Conservation (phyloP, 805 yeast genomes). For the Lachancea meyersii region DNA sequence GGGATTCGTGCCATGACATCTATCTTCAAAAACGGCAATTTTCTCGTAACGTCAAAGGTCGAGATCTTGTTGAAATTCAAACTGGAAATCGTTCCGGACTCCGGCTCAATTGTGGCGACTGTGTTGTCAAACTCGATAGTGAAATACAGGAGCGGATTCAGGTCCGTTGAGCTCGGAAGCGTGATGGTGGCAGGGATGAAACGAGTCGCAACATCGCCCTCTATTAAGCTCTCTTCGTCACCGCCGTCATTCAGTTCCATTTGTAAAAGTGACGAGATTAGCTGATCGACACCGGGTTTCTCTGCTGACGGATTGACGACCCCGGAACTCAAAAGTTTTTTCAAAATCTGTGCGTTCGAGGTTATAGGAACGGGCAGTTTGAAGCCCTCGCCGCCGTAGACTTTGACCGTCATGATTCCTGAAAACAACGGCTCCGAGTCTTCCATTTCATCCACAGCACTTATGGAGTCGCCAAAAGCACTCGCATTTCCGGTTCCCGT, state of each 20-base stretch:
- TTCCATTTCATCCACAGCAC: constrained; percentile 17
- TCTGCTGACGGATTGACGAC: constrained; percentile 21
- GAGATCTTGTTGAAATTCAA: constrained; percentile 88
- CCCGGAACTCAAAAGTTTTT: constrained; percentile 60
- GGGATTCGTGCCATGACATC: constrained; percentile 80
- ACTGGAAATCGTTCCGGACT: constrained; percentile 67
- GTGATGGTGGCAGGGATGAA: constrained; percentile 49
- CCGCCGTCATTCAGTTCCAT: constrained; percentile 29
- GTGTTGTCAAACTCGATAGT: constrained; percentile 94
- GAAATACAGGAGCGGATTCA: constrained; percentile 69
- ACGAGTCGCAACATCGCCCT: constrained; percentile 28
- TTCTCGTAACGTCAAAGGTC: constrained; percentile 78
- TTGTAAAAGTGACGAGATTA: constrained; percentile 25
- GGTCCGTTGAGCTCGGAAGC: constrained; percentile 47
- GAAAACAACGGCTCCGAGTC: constrained; percentile 15
- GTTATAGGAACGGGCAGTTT: constrained; percentile 65
- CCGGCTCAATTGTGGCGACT: constrained; percentile 81
- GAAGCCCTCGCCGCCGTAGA: constrained; percentile 63
- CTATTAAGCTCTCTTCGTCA: constrained; percentile 32
- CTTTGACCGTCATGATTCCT: constrained; percentile 71
- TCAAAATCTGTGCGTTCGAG: constrained; percentile 54
- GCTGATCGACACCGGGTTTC: constrained; percentile 22
- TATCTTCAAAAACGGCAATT: constrained; percentile 54
- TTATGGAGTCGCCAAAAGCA: not conserved
- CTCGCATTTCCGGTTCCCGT: not conserved